These are phyloP conservation scores for Solanum chaucha DNA, from an alignment of 257 asterid genomes.

Conservation along the genomic window DNA sequence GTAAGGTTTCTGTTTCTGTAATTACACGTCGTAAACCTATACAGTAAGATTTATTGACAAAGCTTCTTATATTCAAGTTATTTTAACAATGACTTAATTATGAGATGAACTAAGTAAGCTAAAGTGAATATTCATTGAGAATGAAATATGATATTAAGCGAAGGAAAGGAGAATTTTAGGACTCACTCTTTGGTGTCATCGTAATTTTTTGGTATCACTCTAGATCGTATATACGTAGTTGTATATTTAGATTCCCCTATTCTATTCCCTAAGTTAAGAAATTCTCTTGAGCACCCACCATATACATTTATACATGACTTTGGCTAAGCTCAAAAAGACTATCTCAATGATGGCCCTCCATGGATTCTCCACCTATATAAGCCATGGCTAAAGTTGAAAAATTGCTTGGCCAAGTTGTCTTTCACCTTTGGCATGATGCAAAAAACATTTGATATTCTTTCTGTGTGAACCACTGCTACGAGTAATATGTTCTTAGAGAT, in stretches of 20 bases:
- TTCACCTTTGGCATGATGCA: not conserved
- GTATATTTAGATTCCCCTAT: not conserved
- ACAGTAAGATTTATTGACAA: not conserved
- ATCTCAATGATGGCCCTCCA: not conserved
- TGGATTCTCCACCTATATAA: not conserved
- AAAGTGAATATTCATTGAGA: not conserved
- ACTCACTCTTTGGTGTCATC: not conserved
- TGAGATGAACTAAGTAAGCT: not conserved
- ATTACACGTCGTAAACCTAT: not conserved
- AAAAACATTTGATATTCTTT: not conserved
- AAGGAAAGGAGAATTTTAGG: not conserved
- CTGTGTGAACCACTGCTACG: not conserved
- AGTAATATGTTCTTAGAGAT: not conserved
- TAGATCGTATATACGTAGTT: not conserved
- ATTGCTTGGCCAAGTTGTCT: not conserved
- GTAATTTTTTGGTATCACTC: not conserved
- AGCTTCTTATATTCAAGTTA: not conserved
- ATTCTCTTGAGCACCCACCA: not conserved
- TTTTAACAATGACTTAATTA: not conserved
- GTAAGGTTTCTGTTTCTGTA: constrained; percentile 20
- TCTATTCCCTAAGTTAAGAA: not conserved
- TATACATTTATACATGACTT: not conserved
- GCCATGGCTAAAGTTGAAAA: not conserved
- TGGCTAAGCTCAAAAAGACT: not conserved
- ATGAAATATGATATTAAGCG: not conserved